Evolutionary conservation across 179 eudicot species (phyloP).

Genomic region (Actinidia arguta): DNA sequence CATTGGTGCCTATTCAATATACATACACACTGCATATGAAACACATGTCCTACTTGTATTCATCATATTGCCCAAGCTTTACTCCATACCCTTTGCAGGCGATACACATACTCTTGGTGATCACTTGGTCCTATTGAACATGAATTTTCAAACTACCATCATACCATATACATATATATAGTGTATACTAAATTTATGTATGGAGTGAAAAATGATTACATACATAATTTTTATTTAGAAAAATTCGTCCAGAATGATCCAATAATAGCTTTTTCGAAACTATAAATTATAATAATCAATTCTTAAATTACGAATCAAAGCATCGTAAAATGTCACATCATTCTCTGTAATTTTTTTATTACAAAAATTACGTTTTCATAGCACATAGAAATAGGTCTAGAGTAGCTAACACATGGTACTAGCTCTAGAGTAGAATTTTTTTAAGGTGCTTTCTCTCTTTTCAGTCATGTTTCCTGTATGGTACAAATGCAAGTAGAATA

Average conservation of each 20-base stretch:
- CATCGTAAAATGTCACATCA: too few relatives aligned
- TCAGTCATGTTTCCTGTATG: background rate
- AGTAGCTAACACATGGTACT: background rate
- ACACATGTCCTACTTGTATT: slow-evolving; percentile 22
- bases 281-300: too few relatives aligned
- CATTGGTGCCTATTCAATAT: background rate
- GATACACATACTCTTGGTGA: background rate
- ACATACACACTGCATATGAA: background rate
- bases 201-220: too few relatives aligned
- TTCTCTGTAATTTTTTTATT: too few relatives aligned
- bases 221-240: too few relatives aligned
- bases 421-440: background rate
- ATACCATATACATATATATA: too few relatives aligned
- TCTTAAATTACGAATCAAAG: too few relatives aligned
- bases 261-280: too few relatives aligned
- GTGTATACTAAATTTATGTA: too few relatives aligned
- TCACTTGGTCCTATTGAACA: background rate
- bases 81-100: slow-evolving; percentile 31
- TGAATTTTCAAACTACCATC: background rate
- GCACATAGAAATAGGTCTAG: background rate
- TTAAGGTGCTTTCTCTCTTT: background rate
- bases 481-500: too few relatives aligned
- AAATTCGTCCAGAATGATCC: too few relatives aligned
- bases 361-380: too few relatives aligned
- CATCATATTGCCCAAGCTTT: slow-evolving; percentile 37